These are phyloP conservation scores for Trebouxia sp. DNA, from an alignment of 139 green algal species.

Conservation along the genomic window DNA sequence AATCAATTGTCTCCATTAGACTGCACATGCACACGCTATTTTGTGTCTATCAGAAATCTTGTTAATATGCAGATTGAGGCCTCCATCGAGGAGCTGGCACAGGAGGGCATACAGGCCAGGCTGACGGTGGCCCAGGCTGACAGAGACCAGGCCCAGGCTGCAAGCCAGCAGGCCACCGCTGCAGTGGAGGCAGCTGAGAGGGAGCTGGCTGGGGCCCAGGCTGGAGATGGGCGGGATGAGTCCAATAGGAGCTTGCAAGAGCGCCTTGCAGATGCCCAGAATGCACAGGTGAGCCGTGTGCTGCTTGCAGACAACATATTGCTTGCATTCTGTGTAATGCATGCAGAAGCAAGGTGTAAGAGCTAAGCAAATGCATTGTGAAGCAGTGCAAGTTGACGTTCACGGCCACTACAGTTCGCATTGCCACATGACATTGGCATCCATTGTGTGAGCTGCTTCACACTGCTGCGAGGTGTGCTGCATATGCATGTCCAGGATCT, in stretches of 20 bases:
- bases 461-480: too few species aligned
- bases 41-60: neutral
- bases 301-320: too few species aligned
- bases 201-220: conserved; percentile 75
- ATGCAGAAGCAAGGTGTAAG: too few species aligned
- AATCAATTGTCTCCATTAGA: too few species aligned
- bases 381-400: neutral
- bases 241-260: conserved; percentile 79
- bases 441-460: too few species aligned
- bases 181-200: conserved; percentile 56
- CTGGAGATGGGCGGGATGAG: conserved; percentile 81
- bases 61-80: conserved; percentile 32
- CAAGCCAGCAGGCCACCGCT: conserved; percentile 5
- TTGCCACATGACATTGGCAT: too few species aligned
- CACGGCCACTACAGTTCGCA: too few species aligned
- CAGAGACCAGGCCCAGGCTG: conserved; percentile 37
- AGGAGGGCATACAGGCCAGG: conserved; percentile 36
- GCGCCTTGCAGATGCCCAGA: conserved; percentile 75
- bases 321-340: too few species aligned
- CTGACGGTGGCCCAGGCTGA: conserved; percentile 33
- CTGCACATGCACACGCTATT: neutral
- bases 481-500: too few species aligned
- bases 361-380: neutral
- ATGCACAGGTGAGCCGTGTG: conserved; percentile 53
- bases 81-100: conserved; percentile 41